These are phyloP conservation scores for Eucalyptus tenuipes DNA, from an alignment of 345 rosid genomes.

Conservation along the genomic window DNA sequence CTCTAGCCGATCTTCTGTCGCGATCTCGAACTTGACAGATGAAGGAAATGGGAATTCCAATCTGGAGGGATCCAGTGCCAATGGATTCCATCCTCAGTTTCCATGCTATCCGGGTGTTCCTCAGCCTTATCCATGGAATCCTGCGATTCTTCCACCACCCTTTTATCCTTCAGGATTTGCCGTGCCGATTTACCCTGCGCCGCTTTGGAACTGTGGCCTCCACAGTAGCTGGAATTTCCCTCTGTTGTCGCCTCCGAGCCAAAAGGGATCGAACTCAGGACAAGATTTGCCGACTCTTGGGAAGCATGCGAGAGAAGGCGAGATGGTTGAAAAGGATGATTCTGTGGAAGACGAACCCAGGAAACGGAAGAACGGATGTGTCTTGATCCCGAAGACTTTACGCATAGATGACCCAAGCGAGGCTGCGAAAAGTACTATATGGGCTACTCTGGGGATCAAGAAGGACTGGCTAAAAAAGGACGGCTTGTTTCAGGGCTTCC, in stretches of 20 bases:
- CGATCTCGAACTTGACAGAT: slow-evolving; percentile 19
- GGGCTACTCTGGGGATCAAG: slow-evolving; percentile 62
- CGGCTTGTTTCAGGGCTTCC: slow-evolving; percentile 53
- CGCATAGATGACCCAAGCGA: slow-evolving; percentile 65
- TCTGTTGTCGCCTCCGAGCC: slow-evolving; percentile 24
- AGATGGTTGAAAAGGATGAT: slow-evolving; percentile 6
- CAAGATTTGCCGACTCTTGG: slow-evolving; percentile 42
- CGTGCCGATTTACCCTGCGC: slow-evolving; percentile 47
- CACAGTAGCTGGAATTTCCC: slow-evolving; percentile 48
- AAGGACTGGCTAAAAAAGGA: slow-evolving; percentile 33
- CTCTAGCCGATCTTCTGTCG: slow-evolving; percentile 40
- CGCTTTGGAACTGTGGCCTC: slow-evolving; percentile 37
- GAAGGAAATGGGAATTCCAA: slow-evolving; percentile 11
- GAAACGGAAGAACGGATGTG: slow-evolving; percentile 38
- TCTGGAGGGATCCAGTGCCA: slow-evolving; percentile 22
- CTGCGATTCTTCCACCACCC: slow-evolving; percentile 37
- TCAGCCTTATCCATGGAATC: slow-evolving; percentile 76
- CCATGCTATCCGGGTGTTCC: slow-evolving; percentile 57
- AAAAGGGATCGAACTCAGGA: slow-evolving; percentile 15
- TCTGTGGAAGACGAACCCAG: slow-evolving; percentile 13
- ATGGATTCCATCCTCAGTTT: slow-evolving; percentile 37
- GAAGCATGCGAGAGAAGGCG: slow-evolving; percentile 65
- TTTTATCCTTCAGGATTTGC: slow-evolving; percentile 61
- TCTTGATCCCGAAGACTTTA: slow-evolving; percentile 59
- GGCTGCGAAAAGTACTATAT: slow-evolving; percentile 71